Percentiles rank a stretch among this genome's conserved stretches.
Evolutionary conservation across 257 asterid species (phyloP).

Genomic region (Cynanchum wilfordii): DNA sequence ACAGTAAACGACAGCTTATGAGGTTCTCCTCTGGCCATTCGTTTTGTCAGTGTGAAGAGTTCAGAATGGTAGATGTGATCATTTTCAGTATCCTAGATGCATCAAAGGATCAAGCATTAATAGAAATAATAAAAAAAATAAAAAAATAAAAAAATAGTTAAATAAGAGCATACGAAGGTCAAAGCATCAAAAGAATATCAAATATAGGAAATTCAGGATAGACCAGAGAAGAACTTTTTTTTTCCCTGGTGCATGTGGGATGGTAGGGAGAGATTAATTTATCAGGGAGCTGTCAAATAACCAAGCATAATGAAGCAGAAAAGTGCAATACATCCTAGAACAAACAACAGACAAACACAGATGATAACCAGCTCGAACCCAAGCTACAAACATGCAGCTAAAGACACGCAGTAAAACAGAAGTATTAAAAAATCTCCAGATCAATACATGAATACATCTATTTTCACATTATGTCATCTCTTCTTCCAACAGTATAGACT

Average conservation of each 20-base stretch:
- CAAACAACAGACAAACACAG: background rate
- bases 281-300: background rate
- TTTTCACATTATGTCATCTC: background rate
- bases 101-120: constrained; percentile 2
- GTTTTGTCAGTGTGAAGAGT: constrained; percentile 78
- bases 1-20: constrained; percentile 89
- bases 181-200: background rate
- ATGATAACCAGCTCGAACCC: background rate
- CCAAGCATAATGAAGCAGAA: background rate
- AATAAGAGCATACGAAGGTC: background rate
- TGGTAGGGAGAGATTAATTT: background rate
- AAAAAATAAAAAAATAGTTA: too few relatives aligned
- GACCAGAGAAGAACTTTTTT: background rate
- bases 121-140: too few relatives aligned
- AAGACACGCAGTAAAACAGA: background rate
- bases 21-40: constrained; percentile 83
- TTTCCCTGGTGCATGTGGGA: background rate
- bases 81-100: constrained; percentile 80
- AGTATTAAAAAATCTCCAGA: background rate
- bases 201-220: background rate
- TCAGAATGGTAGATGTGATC: constrained; percentile 97
- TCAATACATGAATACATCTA: background rate
- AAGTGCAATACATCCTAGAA: background rate
- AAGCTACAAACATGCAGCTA: background rate
- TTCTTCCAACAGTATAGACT: background rate